Conservation (phyloP, 2,329 filamentous ascomycete species). For the Endothia cerciana region DNA sequence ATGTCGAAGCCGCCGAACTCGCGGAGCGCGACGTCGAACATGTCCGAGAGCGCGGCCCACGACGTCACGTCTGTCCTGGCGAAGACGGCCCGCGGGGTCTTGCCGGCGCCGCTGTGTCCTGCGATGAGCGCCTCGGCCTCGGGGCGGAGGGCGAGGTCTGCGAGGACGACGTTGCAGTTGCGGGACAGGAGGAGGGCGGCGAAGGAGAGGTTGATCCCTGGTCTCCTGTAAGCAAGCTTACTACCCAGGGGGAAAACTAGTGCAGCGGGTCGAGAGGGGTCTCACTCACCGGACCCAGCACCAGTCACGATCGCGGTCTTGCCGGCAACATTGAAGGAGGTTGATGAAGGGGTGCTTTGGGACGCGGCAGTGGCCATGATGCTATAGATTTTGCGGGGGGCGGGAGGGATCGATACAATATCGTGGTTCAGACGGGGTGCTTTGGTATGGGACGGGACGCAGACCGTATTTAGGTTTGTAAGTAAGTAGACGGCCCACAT, state of each 20-base stretch:
- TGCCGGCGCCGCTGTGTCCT: slow-evolving; percentile 29
- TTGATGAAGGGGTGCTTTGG: background rate
- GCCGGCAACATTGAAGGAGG: slow-evolving; percentile 39
- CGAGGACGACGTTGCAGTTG: slow-evolving; percentile 50
- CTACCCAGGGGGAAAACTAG: background rate
- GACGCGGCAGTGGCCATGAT: slow-evolving; percentile 11
- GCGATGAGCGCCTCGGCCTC: slow-evolving; percentile 44
- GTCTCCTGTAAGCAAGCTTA: background rate
- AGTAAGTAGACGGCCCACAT: background rate
- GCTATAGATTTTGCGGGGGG: too few species aligned
- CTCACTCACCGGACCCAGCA: slow-evolving; percentile 52
- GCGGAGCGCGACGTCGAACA: slow-evolving; percentile 40
- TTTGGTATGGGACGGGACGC: background rate
- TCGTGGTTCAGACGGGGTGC: background rate
- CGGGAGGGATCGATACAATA: too few species aligned
- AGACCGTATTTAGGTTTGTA: background rate
- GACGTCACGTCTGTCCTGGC: slow-evolving; percentile 49
- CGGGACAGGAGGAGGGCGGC: slow-evolving; percentile 46
- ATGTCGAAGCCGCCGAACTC: slow-evolving; percentile 47
- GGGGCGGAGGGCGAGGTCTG: slow-evolving; percentile 47
- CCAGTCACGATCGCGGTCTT: slow-evolving; percentile 59
- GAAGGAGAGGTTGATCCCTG: slow-evolving; percentile 50
- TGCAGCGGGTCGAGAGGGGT: background rate
- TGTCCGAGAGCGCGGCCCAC: slow-evolving; percentile 43
- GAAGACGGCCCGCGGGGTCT: slow-evolving; percentile 43